Conservation (phyloP, 2,329 filamentous ascomycete genomes). For the Grosmannia serpens region DNA sequence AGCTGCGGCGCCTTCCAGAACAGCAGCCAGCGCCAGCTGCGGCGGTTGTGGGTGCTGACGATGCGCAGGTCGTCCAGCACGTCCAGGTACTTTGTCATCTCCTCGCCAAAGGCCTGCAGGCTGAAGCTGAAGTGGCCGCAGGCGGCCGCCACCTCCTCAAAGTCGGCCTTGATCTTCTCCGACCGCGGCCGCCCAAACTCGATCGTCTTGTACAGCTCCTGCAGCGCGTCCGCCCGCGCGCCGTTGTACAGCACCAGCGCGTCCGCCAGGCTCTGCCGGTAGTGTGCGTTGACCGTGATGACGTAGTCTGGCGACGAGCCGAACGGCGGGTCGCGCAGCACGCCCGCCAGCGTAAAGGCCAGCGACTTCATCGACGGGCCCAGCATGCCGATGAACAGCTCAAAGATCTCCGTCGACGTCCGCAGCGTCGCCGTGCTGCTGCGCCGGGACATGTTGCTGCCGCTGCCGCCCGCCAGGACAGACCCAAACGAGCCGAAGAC, state of each 20-base stretch:
- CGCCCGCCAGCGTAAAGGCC: slow-evolving; percentile 81
- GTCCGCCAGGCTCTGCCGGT: slow-evolving; percentile 67
- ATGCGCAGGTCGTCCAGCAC: slow-evolving; percentile 79
- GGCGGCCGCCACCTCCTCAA: slow-evolving; percentile 94
- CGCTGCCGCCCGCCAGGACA: not conserved
- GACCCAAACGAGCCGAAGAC: not conserved
- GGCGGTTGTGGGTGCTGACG: slow-evolving; percentile 46
- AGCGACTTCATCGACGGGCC: slow-evolving; percentile 94
- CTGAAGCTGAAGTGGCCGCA: slow-evolving; percentile 96
- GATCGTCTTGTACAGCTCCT: slow-evolving; percentile 69
- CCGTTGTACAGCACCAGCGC: slow-evolving; percentile 70
- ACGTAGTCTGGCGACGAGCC: slow-evolving; percentile 52
- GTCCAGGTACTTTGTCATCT: slow-evolving; percentile 72
- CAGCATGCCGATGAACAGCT: slow-evolving; percentile 75
- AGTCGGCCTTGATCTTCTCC: slow-evolving; percentile 74
- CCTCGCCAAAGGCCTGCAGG: slow-evolving; percentile 79
- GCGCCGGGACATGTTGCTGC: slow-evolving; percentile 11
- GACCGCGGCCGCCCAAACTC: slow-evolving; percentile 58
- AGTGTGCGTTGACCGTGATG: slow-evolving; percentile 67
- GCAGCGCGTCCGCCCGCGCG: slow-evolving; percentile 64
- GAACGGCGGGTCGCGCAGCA: slow-evolving; percentile 80
- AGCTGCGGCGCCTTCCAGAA: slow-evolving; percentile 47
- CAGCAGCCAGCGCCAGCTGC: slow-evolving; percentile 75
- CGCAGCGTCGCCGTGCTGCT: slow-evolving; percentile 24
- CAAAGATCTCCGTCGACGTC: slow-evolving; percentile 75